A percentile compares a stretch with the other conserved stretches of the same genome.
phyloP scores from a whole-genome alignment of 1,284 basidiomycete species.

The Ganoderma leucocontextum region DNA sequence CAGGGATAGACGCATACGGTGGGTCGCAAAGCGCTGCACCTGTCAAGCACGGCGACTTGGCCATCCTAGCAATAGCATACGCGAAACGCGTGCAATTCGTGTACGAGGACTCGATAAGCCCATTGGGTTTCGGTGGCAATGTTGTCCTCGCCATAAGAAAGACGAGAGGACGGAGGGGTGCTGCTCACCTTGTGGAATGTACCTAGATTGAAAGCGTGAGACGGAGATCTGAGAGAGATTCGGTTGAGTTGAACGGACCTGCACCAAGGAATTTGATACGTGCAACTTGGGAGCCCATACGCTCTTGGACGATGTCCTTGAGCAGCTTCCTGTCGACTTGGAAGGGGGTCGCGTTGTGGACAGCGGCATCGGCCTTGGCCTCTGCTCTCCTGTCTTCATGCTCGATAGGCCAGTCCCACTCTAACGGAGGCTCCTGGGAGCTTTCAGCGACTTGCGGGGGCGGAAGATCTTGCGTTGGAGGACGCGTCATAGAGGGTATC shows the following conservation, averaged over 20 bases:
- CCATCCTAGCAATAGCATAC: background rate
- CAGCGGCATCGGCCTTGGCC: conserved; percentile 62
- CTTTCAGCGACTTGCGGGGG: conserved; percentile 21
- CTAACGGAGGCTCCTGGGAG: conserved; percentile 40
- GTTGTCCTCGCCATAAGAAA: background rate
- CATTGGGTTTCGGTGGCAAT: background rate
- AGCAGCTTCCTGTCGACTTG: conserved; percentile 75
- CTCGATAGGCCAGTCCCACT: conserved; percentile 76
- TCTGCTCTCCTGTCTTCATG: conserved; percentile 70
- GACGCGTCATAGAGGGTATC: conserved; percentile 17
- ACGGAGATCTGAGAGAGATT: conserved; percentile 15
- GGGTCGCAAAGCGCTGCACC: background rate
- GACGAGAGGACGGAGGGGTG: background rate
- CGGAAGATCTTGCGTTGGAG: conserved; percentile 16
- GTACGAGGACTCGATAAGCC: background rate
- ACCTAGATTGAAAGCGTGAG: conserved; percentile 49
- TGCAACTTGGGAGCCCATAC: conserved; percentile 68
- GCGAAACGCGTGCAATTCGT: background rate
- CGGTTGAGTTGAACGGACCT: conserved; percentile 53
- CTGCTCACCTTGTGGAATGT: conserved; percentile 76
- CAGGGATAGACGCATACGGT: background rate
- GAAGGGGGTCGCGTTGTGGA: conserved; percentile 69
- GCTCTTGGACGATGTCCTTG: conserved; percentile 78
- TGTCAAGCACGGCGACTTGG: conserved; percentile 4
- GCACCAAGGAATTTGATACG: conserved; percentile 77